Percentiles rank a stretch among this genome's conserved stretches.
These are phyloP conservation scores for Candida methanosorbosa DNA, from an alignment of 805 yeast genomes.

Conservation along the genomic window DNA sequence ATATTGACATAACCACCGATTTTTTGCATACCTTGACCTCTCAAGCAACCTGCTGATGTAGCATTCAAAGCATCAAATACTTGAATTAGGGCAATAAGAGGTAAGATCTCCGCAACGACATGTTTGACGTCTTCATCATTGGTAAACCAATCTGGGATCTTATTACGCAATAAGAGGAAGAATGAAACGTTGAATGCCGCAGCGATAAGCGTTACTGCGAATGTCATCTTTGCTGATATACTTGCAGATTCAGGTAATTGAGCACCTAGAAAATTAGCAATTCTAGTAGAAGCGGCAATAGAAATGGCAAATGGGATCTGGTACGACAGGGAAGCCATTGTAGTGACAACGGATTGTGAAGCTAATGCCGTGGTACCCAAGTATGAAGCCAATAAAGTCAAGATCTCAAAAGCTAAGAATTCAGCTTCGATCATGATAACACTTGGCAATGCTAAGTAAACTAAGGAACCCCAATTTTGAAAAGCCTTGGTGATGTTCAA, in stretches of 20 bases:
- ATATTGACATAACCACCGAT: conserved; percentile 54
- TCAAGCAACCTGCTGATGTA: conserved; percentile 63
- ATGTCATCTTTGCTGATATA: conserved; percentile 28
- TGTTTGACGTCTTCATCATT: conserved; percentile 47
- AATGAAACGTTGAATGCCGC: conserved; percentile 37
- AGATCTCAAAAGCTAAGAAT: conserved; percentile 48
- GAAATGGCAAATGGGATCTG: conserved; percentile 53
- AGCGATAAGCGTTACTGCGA: conserved; percentile 24
- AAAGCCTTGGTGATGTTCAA: conserved; percentile 31
- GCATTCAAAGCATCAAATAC: conserved; percentile 62
- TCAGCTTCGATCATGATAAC: conserved; percentile 53
- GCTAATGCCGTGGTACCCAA: conserved; percentile 46
- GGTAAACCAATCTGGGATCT: conserved; percentile 49
- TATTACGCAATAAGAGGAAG: conserved; percentile 32
- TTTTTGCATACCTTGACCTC: conserved; percentile 72
- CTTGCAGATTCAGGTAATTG: conserved; percentile 27
- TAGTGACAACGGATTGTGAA: conserved; percentile 40
- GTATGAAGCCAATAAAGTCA: conserved; percentile 45
- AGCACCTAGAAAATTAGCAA: conserved; percentile 46
- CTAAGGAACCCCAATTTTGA: conserved; percentile 35
- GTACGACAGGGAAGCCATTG: conserved; percentile 38
- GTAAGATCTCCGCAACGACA: conserved; percentile 42
- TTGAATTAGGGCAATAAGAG: conserved; percentile 62
- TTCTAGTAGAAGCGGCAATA: conserved; percentile 48
- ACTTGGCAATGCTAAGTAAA: conserved; percentile 44